These are phyloP conservation scores for Colletotrichum nymphaeae DNA, from an alignment of 2,329 filamentous ascomycete species.

Conservation along the genomic window DNA sequence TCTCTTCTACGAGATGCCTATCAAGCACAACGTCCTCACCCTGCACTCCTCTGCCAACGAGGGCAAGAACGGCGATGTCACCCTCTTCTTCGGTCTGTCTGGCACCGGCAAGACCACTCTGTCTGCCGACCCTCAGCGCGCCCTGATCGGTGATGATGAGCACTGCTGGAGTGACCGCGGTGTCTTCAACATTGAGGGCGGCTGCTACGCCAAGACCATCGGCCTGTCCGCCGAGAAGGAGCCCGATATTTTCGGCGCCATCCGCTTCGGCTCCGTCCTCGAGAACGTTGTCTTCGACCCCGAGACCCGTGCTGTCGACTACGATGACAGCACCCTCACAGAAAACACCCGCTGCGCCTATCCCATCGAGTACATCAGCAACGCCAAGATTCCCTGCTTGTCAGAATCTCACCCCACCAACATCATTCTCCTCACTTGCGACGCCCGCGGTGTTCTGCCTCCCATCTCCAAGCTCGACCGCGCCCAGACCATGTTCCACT, in stretches of 20 bases:
- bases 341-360: conserved; percentile 99
- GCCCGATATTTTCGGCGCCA: conserved; percentile 96
- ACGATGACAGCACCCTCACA: conserved; percentile 93
- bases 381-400: conserved; percentile 98
- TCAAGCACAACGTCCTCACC: conserved; percentile 99
- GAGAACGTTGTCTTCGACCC: conserved; percentile 99
- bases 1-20: conserved; percentile 99
- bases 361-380: conserved; percentile 98
- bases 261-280: conserved; percentile 95
- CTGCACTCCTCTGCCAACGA: conserved; percentile 99
- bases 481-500: conserved; percentile 99
- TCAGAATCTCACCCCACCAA: conserved; percentile 90
- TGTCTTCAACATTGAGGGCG: conserved; percentile 99
- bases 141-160: conserved; percentile 97
- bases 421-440: conserved; percentile 97
- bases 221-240: conserved; percentile 98
- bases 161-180: conserved; percentile 98
- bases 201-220: conserved; percentile 99
- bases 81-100: conserved; percentile 98
- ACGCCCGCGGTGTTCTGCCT: conserved; percentile 95
- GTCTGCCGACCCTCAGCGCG: conserved; percentile 95
- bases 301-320: conserved; percentile 89
- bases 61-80: conserved; percentile 93
- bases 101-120: conserved; percentile 99
- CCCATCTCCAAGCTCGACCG: conserved; percentile 97